phyloP scores from a whole-genome alignment of 2,329 filamentous ascomycete species.

The Alternaria viburni region DNA sequence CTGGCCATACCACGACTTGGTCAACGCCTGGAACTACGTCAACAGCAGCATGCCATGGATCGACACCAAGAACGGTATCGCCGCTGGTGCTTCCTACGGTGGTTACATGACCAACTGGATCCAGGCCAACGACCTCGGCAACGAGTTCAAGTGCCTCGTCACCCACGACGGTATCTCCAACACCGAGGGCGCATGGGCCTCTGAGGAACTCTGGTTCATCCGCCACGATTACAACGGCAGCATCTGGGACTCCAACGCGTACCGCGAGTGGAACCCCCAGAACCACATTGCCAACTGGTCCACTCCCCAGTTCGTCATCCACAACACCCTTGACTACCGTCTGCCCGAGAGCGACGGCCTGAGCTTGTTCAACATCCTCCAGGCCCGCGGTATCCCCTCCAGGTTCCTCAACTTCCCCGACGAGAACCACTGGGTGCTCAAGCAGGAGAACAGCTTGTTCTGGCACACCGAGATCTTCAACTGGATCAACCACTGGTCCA shows the following conservation, averaged over 20 bases:
- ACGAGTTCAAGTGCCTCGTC: conserved; percentile 85
- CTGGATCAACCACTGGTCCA: conserved; percentile 48
- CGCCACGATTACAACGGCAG: conserved; percentile 52
- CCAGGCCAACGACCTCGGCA: conserved; percentile 81
- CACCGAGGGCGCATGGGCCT: conserved; percentile 52
- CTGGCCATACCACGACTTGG: conserved; percentile 83
- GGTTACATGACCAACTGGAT: conserved; percentile 74
- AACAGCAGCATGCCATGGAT: conserved; percentile 68
- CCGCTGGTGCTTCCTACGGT: conserved; percentile 66
- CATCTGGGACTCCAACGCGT: conserved; percentile 48
- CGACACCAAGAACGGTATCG: conserved; percentile 74
- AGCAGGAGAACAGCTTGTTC: conserved; percentile 88
- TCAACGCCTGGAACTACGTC: conserved; percentile 78
- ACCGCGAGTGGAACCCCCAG: conserved; percentile 64
- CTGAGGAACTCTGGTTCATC: conserved; percentile 61
- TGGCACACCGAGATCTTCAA: conserved; percentile 72
- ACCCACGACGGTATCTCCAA: conserved; percentile 87
- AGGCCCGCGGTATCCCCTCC: conserved; percentile 76
- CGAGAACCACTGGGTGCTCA: conserved; percentile 81
- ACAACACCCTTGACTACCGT: conserved; percentile 89
- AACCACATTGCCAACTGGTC: conserved; percentile 71
- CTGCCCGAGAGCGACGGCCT: conserved; percentile 85
- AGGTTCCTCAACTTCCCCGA: conserved; percentile 82
- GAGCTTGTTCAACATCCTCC: conserved; percentile 83
- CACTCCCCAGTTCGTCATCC: conserved; percentile 87